Conservation (phyloP, 352 stramenopile species). For the Ophiocytium majus region DNA sequence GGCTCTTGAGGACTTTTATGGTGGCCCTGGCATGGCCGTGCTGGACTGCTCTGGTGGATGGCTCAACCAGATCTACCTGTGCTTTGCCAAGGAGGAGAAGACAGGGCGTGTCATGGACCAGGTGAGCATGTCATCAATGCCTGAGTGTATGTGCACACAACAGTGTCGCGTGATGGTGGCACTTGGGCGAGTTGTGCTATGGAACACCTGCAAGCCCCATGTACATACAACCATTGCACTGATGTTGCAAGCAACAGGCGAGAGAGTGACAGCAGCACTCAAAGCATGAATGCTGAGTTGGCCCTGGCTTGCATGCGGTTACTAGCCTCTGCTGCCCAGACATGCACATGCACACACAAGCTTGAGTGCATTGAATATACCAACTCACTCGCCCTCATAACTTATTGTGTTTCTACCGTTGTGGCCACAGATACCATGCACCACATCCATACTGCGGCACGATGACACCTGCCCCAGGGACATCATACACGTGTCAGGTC, state of each 20-base stretch:
- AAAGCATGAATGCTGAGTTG: too few relatives aligned
- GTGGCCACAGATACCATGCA: constrained; percentile 32
- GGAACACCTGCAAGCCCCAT: too few relatives aligned
- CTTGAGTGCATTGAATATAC: background rate
- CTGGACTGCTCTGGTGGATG: constrained; percentile 35
- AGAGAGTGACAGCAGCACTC: too few relatives aligned
- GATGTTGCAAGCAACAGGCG: too few relatives aligned
- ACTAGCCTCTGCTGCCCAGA: constrained; percentile 7
- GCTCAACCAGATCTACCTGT: constrained; percentile 49
- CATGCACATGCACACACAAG: background rate
- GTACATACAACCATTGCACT: too few relatives aligned
- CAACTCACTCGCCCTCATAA: background rate
- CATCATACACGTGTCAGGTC: constrained; percentile 40
- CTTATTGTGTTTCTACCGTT: background rate
- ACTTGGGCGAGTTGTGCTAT: too few relatives aligned
- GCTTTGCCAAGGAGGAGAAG: constrained; percentile 32
- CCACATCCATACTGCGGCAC: constrained; percentile 26
- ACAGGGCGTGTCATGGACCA: constrained; percentile 25
- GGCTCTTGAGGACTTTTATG: constrained; percentile 41
- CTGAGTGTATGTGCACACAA: too few relatives aligned
- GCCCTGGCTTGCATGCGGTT: background rate
- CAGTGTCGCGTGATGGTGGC: too few relatives aligned
- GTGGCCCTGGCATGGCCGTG: constrained; percentile 36
- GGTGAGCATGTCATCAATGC: background rate
- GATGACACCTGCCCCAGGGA: constrained; percentile 45